Evolutionary conservation across 2,329 filamentous ascomycete genomes (phyloP).

Genomic region (Phialophora verrucosa): DNA sequence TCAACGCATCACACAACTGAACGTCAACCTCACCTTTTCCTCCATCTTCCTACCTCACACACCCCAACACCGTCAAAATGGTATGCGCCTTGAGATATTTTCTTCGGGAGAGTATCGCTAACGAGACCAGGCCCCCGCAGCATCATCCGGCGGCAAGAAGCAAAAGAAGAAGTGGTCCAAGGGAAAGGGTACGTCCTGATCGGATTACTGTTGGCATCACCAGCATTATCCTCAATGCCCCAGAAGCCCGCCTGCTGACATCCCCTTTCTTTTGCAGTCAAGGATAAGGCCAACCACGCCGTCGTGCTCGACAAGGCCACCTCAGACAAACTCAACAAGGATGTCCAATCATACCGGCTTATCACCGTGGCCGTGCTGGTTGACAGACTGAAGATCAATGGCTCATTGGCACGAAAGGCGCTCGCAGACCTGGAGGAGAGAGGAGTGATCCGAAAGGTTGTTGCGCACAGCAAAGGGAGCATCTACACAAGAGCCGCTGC

Average conservation of each 20-base stretch:
- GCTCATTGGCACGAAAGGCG: constrained; percentile 80
- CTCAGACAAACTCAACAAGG: constrained; percentile 98
- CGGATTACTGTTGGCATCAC: constrained; percentile 1
- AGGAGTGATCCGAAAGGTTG: constrained; percentile 88
- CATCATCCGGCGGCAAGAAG: constrained; percentile 56
- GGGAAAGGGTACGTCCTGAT: constrained; percentile 57
- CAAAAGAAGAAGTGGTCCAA: constrained; percentile 65
- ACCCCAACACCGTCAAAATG: constrained; percentile 32
- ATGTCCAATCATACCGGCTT: constrained; percentile 99
- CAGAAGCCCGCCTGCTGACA: constrained; percentile 6
- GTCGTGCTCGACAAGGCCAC: constrained; percentile 98
- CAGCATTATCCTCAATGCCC: neutral
- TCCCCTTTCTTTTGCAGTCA: constrained; percentile 68
- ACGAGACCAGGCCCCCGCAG: constrained; percentile 52
- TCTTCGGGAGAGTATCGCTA: constrained; percentile 9
- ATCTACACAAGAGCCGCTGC: constrained; percentile 73
- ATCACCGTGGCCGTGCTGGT: constrained; percentile 98
- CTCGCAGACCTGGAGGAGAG: constrained; percentile 42
- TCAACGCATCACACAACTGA: constrained; percentile 6
- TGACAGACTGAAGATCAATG: constrained; percentile 99
- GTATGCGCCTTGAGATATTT: constrained; percentile 22
- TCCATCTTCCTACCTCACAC: constrained; percentile 22
- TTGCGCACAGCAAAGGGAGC: constrained; percentile 94
- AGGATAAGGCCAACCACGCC: constrained; percentile 99
- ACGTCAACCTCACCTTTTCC: constrained; percentile 21